Conservation (phyloP, 371 early-diverging fungal genomes). For the Sporodiniella umbellata region DNA sequence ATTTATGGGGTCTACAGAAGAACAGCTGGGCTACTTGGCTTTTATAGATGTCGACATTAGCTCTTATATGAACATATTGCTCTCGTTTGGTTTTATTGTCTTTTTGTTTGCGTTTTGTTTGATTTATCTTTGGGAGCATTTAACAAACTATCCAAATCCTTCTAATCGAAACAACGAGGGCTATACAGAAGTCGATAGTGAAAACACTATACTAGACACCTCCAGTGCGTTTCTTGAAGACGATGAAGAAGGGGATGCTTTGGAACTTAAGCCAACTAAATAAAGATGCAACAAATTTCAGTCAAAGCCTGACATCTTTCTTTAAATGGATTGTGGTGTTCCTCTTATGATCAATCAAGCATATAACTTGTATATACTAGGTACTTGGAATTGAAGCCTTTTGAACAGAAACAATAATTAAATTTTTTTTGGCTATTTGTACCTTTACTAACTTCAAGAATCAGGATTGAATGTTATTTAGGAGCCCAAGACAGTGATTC, state of each 20-base stretch:
- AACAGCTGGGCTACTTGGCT: constrained; percentile 46
- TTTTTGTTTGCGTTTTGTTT: constrained; percentile 51
- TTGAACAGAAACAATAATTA: too few species aligned
- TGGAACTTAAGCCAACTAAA: constrained; percentile 18
- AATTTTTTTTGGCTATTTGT: too few species aligned
- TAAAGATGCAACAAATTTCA: too few species aligned
- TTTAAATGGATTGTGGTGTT: too few species aligned
- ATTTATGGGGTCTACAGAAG: constrained; percentile 65
- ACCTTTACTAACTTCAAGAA: too few species aligned
- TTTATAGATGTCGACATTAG: constrained; percentile 46
- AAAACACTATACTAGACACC: constrained; percentile 9
- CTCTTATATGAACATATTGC: constrained; percentile 55
- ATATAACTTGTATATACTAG: too few species aligned
- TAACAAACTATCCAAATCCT: constrained; percentile 26
- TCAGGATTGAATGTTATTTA: too few species aligned
- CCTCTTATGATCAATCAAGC: too few species aligned
- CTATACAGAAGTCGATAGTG: constrained; percentile 20
- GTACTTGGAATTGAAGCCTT: too few species aligned
- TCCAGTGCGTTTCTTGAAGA: constrained; percentile 24
- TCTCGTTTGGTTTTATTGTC: constrained; percentile 58
- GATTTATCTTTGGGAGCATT: constrained; percentile 42
- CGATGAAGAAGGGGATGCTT: constrained; percentile 18
- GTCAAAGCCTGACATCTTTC: too few species aligned
- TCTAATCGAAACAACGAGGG: constrained; percentile 3
- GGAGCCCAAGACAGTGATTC: too few species aligned